phyloP scores from a whole-genome alignment of 345 rosid species.

The Iberis pinnata region DNA sequence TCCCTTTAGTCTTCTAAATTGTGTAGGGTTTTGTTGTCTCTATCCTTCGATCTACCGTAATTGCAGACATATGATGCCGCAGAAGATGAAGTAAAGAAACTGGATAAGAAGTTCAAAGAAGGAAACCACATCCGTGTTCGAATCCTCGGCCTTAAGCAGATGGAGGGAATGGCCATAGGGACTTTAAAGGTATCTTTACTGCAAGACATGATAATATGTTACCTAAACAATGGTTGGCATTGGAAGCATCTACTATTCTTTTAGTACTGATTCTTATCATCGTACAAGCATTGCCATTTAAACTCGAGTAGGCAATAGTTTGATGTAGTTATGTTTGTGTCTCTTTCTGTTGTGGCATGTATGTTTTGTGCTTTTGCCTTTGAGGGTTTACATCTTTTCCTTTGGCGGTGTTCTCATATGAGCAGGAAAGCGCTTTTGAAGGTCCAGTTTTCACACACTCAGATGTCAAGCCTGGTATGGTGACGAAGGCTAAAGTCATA shows the following conservation, averaged over 20 bases:
- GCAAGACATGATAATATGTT: constrained; percentile 10
- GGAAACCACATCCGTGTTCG: constrained; percentile 78
- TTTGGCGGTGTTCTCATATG: constrained; percentile 20
- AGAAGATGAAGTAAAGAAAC: constrained; percentile 67
- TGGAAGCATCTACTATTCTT: not conserved
- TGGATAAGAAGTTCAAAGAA: constrained; percentile 75
- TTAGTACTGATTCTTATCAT: not conserved
- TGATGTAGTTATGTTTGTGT: constrained; percentile 10
- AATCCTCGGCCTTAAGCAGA: constrained; percentile 67
- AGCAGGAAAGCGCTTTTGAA: constrained; percentile 91
- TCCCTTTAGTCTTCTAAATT: constrained; percentile 6
- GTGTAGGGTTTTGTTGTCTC: constrained; percentile 1
- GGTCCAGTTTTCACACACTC: constrained; percentile 89
- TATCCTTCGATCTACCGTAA: constrained; percentile 15
- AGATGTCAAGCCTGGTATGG: constrained; percentile 97
- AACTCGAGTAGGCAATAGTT: constrained; percentile 2
- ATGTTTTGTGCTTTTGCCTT: not conserved
- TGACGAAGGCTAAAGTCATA: constrained; percentile 64
- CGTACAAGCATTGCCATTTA: not conserved
- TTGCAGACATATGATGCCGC: constrained; percentile 72
- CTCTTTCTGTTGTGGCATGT: constrained; percentile 1
- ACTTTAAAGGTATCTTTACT: constrained; percentile 58
- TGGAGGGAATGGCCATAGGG: constrained; percentile 95
- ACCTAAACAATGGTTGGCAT: not conserved
- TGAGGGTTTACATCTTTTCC: constrained; percentile 8